A percentile compares a stretch with the other conserved stretches of the same genome.
Evolutionary conservation across 495 filamentous ascomycete species (phyloP).

Genomic region (Podospora comata): DNA sequence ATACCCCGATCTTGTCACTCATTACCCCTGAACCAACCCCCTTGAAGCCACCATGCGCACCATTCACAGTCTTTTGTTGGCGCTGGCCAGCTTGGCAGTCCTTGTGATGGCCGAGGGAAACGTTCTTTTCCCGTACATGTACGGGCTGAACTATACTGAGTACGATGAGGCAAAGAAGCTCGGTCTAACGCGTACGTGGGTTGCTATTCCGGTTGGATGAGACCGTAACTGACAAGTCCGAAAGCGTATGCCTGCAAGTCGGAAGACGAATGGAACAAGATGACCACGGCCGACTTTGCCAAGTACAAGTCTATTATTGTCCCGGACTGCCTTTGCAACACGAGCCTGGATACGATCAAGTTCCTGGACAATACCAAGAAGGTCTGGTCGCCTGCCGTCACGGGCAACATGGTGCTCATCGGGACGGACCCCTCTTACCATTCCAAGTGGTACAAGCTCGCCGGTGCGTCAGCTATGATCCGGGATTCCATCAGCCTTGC

Average conservation of each 20-base stretch:
- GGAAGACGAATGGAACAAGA: conserved; percentile 31
- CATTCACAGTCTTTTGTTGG: conserved; percentile 17
- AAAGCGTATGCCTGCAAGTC: conserved; percentile 30
- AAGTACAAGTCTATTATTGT: conserved; percentile 35
- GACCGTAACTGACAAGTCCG: conserved; percentile 16
- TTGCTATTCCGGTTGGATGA: not conserved
- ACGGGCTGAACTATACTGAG: conserved; percentile 23
- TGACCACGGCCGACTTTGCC: conserved; percentile 33
- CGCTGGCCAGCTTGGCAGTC: conserved; percentile 21
- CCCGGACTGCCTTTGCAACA: conserved; percentile 30
- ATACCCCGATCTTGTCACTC: conserved; percentile 9
- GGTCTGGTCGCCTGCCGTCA: conserved; percentile 32
- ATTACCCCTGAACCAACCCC: conserved; percentile 8
- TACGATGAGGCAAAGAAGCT: conserved; percentile 19
- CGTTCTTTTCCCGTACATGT: conserved; percentile 21
- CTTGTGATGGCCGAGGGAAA: conserved; percentile 19
- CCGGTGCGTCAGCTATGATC: conserved; percentile 32
- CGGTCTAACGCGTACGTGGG: conserved; percentile 24
- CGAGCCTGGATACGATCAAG: conserved; percentile 25
- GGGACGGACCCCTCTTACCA: conserved; percentile 34
- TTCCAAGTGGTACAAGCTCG: conserved; percentile 26
- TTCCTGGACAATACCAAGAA: conserved; percentile 34
- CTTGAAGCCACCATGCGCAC: conserved; percentile 20
- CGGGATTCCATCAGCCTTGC: conserved; percentile 28
- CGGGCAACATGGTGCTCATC: conserved; percentile 34